Evolutionary conservation across 768 basidiomycete species (phyloP), one percentile per base, ranked within the genome.

Genomic region (Clitopilus hobsonii): DNA sequence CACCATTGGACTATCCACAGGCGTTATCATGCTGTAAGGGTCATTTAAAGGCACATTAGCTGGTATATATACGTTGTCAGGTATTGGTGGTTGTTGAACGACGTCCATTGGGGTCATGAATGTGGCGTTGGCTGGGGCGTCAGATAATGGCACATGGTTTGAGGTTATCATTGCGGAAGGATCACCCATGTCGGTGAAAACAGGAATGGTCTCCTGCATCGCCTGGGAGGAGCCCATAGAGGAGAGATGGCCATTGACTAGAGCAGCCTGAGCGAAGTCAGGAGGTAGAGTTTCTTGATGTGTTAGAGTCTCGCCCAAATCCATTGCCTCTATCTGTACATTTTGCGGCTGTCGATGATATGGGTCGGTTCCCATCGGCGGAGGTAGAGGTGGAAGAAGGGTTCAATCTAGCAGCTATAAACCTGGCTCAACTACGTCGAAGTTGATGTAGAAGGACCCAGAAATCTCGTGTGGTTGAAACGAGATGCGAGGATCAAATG

Each of bases 61-160:
- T 49, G 80, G 61, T 58, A 77, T 62, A 22, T 73, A 65, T 16
- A 74, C 67, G 5, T 72, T 60, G 16, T 73, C 62, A 45, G 60
- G 64, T 24, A 66, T 50, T 23, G 61, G 56, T 26, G 66, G 65
- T 47, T 63, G 49, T 52, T 66, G 51, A 8, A 65, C 61, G 32
- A 68, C 57, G 29, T 75, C 73, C 67, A 77, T 69, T 27, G 71
- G 45, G 28, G 66, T 63, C 61, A 80, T 68, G 55, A 72, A 75
- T 30, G 62, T 51, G 32, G 72, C 54, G 51, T 70, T 49, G 13
- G 51, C 58, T 22, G 71, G 54, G 27, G 75, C 64, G 53, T 77
- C 71, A 50, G 75, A 47, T 49, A 74, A 65, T 36, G 77, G 54
- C 48, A 77, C 61, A 60, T 76, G 77, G 65, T 78, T 70, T 36